Evolutionary conservation across 345 rosid species (phyloP).

Genomic region (Leavenworthia alabamica): DNA sequence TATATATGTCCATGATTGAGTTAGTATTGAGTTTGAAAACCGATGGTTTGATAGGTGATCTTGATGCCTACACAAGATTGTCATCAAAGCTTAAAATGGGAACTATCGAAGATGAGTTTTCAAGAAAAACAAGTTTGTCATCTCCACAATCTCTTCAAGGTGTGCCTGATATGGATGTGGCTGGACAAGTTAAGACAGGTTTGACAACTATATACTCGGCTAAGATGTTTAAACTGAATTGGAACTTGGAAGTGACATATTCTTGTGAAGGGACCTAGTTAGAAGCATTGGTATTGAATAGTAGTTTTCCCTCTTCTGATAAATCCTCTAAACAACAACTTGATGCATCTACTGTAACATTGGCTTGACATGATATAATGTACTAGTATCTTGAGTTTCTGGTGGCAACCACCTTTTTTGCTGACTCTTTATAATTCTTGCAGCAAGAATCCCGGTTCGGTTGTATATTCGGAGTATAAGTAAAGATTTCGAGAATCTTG

Average conservation of each 20-base stretch:
- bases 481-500: conserved; percentile 60
- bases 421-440: neutral
- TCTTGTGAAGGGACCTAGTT: neutral
- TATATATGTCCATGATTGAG: too few relatives aligned
- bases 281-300: neutral
- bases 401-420: neutral
- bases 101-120: conserved; percentile 56
- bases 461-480: conserved; percentile 52
- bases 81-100: conserved; percentile 82
- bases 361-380: neutral
- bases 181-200: conserved; percentile 81
- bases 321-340: neutral
- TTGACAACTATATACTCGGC: conserved; percentile 27
- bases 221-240: neutral
- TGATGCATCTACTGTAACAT: neutral
- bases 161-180: conserved; percentile 40
- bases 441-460: conserved; percentile 82
- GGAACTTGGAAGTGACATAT: neutral
- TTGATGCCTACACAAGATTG: conserved; percentile 61
- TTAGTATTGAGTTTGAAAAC: neutral
- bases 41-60: conserved; percentile 51
- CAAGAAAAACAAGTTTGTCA: conserved; percentile 27
- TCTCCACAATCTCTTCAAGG: conserved; percentile 38
- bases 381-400: neutral
- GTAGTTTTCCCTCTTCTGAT: neutral